A percentile compares a stretch with the other conserved stretches of the same genome.
These are phyloP conservation scores for Aurantiochytrium sp. DNA, from an alignment of 108 stramenopile genomes.

Conservation along the genomic window DNA sequence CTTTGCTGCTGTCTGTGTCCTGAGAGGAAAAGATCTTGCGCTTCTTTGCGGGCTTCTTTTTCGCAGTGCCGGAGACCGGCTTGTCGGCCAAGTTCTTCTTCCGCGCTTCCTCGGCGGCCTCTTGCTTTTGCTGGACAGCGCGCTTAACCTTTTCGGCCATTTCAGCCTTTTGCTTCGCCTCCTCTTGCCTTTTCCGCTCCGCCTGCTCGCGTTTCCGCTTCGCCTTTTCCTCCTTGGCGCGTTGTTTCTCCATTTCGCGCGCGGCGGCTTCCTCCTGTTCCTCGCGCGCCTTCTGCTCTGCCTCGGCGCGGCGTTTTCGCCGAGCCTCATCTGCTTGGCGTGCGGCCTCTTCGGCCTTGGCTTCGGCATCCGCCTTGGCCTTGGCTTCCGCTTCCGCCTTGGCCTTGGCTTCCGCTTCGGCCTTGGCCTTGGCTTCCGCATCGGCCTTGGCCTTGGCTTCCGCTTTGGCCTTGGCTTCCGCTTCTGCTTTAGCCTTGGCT, in stretches of 20 bases:
- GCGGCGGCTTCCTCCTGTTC: background rate
- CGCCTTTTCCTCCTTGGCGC: background rate
- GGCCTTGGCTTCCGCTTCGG: background rate
- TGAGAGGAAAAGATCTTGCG: background rate
- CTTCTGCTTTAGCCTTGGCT: background rate
- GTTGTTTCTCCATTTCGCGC: background rate
- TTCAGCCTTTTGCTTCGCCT: constrained; percentile 12
- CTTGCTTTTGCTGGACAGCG: background rate
- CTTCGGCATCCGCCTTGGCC: background rate
- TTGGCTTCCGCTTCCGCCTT: background rate
- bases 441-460: background rate
- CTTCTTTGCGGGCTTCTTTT: background rate
- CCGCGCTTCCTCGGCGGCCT: background rate
- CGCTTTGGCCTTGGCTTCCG: background rate
- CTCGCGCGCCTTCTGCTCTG: background rate
- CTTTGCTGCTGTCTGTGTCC: background rate
- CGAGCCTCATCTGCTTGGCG: background rate
- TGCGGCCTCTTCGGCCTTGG: background rate
- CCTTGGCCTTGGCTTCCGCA: background rate
- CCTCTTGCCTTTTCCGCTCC: background rate
- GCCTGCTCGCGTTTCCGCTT: background rate
- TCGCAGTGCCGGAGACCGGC: background rate
- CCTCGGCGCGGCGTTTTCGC: background rate
- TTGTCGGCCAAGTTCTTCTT: background rate
- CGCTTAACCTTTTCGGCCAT: background rate